Base-by-base conservation (phyloP, 805 yeast genomes). In the Candida morakotiae region DNA sequence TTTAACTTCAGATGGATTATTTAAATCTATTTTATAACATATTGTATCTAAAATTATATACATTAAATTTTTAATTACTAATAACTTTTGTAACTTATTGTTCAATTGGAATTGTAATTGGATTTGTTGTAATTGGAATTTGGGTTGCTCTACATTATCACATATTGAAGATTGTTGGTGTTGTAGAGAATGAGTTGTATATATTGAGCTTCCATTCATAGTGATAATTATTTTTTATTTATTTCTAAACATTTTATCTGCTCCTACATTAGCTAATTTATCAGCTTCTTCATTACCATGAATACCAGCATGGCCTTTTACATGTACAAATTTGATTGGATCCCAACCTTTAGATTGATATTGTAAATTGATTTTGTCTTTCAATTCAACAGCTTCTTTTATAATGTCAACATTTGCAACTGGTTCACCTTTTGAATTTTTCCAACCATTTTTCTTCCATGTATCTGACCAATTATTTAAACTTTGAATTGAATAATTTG, bases 261-360 rank as follows among this genome's bases (percentile, higher is more conserved):
- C 81, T 8, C 85, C 93, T n/a, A 46, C 36, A 39, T 72, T 81
- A 2, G 96, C 96, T 33, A 88, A 62, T 34, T 51, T 52, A 53
- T 88, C 96, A 0, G 96, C 96, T 51, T 54, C 65, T 42, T 79
- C 87, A 52, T 88, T 89, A 0, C 96, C 96, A 9, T 50, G 55
- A 25, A 64, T 59, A 1, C 86, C 89, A 13, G 67, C 57, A 55
- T 89, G 96, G 0, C 91, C 96, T 40, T 62, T 67, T 4, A 87
- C 91, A 65, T 91, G 79, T 4, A 52, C 56, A 19, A 87, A 52
- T 4, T 58, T 52, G 18, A 86, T 61, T 0, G 56, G 38, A 1
- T 63, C 65, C 47, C 64, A 60, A 53, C 66, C 22, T 35, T 53
- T 53, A 0, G 43, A n/a, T 10, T 42, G 34, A 39, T 73, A 73